Evolutionary conservation across 169 alveolate genomes (phyloP).

Genomic region (Eimeria maxima): DNA sequence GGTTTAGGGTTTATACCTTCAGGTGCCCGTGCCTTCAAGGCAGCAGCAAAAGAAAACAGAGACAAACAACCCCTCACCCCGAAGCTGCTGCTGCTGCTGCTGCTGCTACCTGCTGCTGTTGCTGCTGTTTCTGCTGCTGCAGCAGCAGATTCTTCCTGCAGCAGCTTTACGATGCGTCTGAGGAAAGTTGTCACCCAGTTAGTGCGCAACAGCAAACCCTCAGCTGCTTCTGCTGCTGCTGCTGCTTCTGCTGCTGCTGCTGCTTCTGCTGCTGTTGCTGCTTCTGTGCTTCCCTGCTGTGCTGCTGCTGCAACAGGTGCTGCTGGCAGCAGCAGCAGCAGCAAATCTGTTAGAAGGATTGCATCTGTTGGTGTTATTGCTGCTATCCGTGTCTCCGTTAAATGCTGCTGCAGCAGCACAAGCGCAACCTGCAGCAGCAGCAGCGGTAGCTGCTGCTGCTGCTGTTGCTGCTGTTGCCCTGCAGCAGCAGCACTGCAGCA

Average conservation of each 20-base stretch:
- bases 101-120: slow-evolving; percentile 10
- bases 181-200: neutral
- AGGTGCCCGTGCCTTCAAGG: neutral
- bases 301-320: neutral
- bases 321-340: slow-evolving; percentile 3
- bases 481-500: neutral
- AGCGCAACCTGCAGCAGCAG: neutral
- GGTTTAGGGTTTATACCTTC: neutral
- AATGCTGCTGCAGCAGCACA: neutral
- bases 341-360: neutral
- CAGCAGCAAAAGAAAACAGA: neutral
- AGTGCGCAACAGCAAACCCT: neutral
- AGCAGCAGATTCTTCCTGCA: neutral
- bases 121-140: too few relatives aligned
- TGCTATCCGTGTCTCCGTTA: neutral
- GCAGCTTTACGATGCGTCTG: neutral
- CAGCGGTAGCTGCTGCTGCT: neutral
- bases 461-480: neutral
- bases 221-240: neutral
- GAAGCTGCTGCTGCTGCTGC: slow-evolving; percentile 24
- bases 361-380: neutral
- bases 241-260: neutral
- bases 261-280: neutral
- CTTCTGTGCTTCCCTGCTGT: too few relatives aligned
- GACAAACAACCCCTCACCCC: neutral